Conservation (phyloP, 805 yeast species). For the Maudiozyma saulgeensis region DNA sequence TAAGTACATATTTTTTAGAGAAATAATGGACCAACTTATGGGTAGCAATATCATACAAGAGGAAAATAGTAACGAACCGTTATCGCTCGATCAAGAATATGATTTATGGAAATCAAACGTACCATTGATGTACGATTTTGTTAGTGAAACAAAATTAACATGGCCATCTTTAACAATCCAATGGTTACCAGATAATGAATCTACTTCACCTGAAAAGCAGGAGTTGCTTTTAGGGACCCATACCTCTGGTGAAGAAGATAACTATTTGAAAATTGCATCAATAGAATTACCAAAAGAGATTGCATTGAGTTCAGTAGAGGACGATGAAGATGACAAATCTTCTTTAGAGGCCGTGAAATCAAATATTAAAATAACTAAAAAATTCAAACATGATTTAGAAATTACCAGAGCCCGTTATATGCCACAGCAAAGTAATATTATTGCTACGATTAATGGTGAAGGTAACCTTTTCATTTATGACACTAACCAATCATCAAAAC, state of each 20-base stretch:
- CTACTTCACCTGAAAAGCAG: slow-evolving; percentile 30
- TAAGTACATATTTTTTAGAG: neutral
- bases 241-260: slow-evolving; percentile 58
- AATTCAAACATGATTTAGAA: slow-evolving; percentile 53
- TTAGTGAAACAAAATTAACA: slow-evolving; percentile 65
- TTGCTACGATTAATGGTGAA: slow-evolving; percentile 59
- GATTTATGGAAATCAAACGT: slow-evolving; percentile 75
- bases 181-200: slow-evolving; percentile 47
- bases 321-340: slow-evolving; percentile 11
- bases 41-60: neutral
- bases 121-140: slow-evolving; percentile 73
- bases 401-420: slow-evolving; percentile 63
- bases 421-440: slow-evolving; percentile 47
- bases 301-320: neutral
- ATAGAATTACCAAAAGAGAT: slow-evolving; percentile 42
- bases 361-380: slow-evolving; percentile 50
- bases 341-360: slow-evolving; percentile 25
- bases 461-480: slow-evolving; percentile 55
- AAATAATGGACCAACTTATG: neutral
- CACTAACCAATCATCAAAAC: slow-evolving; percentile 22
- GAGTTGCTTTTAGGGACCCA: slow-evolving; percentile 61
- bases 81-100: slow-evolving; percentile 46
- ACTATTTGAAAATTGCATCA: slow-evolving; percentile 56
- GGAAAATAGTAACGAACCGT: slow-evolving; percentile 1
- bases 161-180: slow-evolving; percentile 80